Conservation (phyloP, 257 asterid genomes). For the Capsicum rhomboideum region DNA sequence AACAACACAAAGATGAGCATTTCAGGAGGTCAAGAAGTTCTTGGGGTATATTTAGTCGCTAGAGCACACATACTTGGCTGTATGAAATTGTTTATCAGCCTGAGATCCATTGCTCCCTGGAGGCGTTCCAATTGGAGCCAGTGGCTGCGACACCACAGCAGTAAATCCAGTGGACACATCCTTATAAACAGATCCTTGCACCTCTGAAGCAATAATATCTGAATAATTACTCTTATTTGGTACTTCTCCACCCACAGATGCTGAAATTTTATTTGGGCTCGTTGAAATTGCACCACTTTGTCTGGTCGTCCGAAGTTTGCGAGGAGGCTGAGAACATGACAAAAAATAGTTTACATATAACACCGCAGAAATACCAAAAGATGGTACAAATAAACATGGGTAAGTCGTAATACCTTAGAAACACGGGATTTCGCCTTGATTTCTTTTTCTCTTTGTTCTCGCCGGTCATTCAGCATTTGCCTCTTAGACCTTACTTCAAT, state of each 20-base stretch:
- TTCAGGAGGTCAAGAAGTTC: neutral
- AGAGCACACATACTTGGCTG: conserved; percentile 37
- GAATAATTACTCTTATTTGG: conserved; percentile 18
- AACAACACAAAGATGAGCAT: conserved; percentile 11
- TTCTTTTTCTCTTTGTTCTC: conserved; percentile 91
- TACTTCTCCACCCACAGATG: conserved; percentile 32
- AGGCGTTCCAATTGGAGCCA: conserved; percentile 64
- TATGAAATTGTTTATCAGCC: conserved; percentile 22
- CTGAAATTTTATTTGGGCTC: conserved; percentile 29
- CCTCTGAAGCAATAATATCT: conserved; percentile 37
- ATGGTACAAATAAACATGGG: neutral
- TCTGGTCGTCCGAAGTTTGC: conserved; percentile 40
- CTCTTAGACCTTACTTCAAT: conserved; percentile 93
- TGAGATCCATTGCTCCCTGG: conserved; percentile 44
- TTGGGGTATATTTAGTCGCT: neutral
- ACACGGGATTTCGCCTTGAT: conserved; percentile 62
- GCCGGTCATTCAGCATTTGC: conserved; percentile 91
- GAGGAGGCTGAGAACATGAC: conserved; percentile 39
- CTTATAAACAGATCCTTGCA: conserved; percentile 27
- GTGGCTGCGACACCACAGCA: conserved; percentile 38
- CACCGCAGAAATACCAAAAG: neutral
- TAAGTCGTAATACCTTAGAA: conserved; percentile 43
- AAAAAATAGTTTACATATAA: neutral
- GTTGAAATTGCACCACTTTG: conserved; percentile 35
- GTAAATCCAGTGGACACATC: conserved; percentile 35